These are phyloP conservation scores for Endothia cerciana DNA, from an alignment of 2,329 filamentous ascomycete species.

Conservation along the genomic window DNA sequence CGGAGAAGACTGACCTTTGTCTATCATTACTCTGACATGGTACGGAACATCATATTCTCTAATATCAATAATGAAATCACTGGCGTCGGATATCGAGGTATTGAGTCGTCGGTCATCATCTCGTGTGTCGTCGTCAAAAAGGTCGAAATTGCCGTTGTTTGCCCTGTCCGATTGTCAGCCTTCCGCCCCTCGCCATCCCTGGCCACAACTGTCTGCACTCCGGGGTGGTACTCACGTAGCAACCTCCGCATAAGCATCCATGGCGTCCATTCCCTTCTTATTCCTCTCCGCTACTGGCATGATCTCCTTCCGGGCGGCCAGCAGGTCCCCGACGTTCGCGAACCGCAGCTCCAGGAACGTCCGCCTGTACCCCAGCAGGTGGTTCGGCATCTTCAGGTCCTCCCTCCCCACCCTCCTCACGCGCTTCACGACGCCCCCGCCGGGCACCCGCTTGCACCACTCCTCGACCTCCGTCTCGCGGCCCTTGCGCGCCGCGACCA, in stretches of 20 bases:
- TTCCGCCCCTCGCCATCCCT: conserved; percentile 15
- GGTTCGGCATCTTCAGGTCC: conserved; percentile 92
- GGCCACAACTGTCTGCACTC: conserved; percentile 11
- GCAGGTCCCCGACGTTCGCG: conserved; percentile 81
- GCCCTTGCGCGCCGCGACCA: conserved; percentile 86
- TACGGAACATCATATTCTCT: conserved; percentile 99
- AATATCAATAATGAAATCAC: conserved; percentile 97
- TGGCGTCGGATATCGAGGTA: conserved; percentile 79
- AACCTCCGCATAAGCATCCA: conserved; percentile 98
- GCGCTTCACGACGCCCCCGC: conserved; percentile 80
- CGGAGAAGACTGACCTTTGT: conserved; percentile 49
- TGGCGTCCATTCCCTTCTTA: conserved; percentile 91
- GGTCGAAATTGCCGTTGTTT: conserved; percentile 78
- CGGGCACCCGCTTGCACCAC: conserved; percentile 79
- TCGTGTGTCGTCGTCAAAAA: conserved; percentile 88
- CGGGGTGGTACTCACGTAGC: conserved; percentile 65
- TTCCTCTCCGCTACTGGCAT: conserved; percentile 95
- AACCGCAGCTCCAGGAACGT: conserved; percentile 89
- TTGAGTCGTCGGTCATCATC: conserved; percentile 79
- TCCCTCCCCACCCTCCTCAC: conserved; percentile 85
- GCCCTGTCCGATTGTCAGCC: conserved; percentile 51
- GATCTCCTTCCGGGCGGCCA: conserved; percentile 82
- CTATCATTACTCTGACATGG: conserved; percentile 98
- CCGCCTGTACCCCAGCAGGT: conserved; percentile 86
- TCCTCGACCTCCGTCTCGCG: conserved; percentile 94